Evolutionary conservation across 2,329 filamentous ascomycete species (phyloP).

Genomic region (Cladophialophora carrionii): DNA sequence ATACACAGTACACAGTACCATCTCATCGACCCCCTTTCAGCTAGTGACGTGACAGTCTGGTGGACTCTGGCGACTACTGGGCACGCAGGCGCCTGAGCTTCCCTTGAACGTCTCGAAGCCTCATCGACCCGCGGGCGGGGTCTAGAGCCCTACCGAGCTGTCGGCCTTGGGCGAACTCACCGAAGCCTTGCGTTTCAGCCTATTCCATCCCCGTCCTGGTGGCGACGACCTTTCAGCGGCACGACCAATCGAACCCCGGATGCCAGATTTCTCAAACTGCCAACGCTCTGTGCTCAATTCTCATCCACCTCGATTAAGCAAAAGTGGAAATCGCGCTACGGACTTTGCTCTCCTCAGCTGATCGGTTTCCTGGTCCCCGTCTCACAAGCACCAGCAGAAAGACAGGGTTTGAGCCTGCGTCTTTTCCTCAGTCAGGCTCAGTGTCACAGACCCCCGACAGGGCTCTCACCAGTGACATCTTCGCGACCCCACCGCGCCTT

Average conservation of each 20-base stretch:
- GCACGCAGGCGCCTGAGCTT: neutral
- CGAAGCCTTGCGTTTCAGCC: slow-evolving; percentile 27
- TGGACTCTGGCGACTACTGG: neutral
- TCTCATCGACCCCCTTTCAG: neutral
- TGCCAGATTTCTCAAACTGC: slow-evolving; percentile 5
- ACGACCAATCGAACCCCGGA: neutral
- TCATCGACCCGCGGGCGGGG: neutral
- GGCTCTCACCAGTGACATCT: slow-evolving; percentile 2
- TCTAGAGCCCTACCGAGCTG: neutral
- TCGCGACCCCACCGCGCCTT: neutral
- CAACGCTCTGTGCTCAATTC: neutral
- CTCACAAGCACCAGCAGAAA: neutral
- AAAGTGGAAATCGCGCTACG: slow-evolving; percentile 8
- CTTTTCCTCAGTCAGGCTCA: neutral
- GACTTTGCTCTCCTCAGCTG: slow-evolving; percentile 1
- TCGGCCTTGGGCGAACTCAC: neutral
- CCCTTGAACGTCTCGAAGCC: neutral
- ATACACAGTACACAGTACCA: no score
- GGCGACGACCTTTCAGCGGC: neutral
- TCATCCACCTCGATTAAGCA: neutral
- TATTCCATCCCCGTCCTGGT: slow-evolving; percentile 17
- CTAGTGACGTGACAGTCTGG: neutral
- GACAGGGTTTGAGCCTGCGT: neutral
- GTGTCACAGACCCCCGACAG: slow-evolving; percentile 1
- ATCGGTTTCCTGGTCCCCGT: slow-evolving; percentile 3